Conservation (phyloP, 352 stramenopile genomes). For the Phytophthora pini region DNA sequence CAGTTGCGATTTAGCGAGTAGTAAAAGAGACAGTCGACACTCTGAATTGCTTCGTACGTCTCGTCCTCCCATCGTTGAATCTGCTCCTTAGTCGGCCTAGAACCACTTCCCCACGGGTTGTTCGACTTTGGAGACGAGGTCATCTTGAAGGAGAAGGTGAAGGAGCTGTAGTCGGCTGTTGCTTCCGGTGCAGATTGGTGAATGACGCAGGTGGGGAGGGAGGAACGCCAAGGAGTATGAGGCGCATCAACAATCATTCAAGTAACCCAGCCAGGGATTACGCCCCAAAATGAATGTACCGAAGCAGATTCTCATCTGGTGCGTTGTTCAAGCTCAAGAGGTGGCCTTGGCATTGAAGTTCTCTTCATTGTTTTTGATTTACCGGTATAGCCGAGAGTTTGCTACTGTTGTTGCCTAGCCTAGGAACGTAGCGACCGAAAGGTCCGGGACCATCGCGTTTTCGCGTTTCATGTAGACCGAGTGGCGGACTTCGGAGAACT, state of each 20-base stretch:
- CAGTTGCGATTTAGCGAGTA: too few relatives aligned
- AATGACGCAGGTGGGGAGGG: background rate
- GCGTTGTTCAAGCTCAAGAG: background rate
- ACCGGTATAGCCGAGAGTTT: too few relatives aligned
- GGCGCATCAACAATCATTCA: background rate
- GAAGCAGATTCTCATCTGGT: background rate
- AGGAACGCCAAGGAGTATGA: background rate
- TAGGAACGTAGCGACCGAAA: conserved; percentile 37
- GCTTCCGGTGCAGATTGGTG: conserved; percentile 12
- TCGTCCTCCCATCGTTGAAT: conserved; percentile 17
- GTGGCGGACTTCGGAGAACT: conserved; percentile 36
- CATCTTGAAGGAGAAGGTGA: conserved; percentile 1
- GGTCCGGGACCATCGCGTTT: conserved; percentile 17
- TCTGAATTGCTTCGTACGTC: conserved; percentile 6
- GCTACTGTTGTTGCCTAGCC: conserved; percentile 3
- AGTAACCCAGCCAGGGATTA: background rate
- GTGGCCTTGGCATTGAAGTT: too few relatives aligned
- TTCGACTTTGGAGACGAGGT: conserved; percentile 11
- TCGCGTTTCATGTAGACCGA: conserved; percentile 14
- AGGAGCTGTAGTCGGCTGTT: background rate
- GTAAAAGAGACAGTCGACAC: too few relatives aligned
- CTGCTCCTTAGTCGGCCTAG: conserved; percentile 18
- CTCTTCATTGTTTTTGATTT: too few relatives aligned
- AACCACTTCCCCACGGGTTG: conserved; percentile 21
- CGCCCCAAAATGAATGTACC: background rate